phyloP scores from a whole-genome alignment of 2,329 filamentous ascomycete species.

The Claviceps lovelessii region DNA sequence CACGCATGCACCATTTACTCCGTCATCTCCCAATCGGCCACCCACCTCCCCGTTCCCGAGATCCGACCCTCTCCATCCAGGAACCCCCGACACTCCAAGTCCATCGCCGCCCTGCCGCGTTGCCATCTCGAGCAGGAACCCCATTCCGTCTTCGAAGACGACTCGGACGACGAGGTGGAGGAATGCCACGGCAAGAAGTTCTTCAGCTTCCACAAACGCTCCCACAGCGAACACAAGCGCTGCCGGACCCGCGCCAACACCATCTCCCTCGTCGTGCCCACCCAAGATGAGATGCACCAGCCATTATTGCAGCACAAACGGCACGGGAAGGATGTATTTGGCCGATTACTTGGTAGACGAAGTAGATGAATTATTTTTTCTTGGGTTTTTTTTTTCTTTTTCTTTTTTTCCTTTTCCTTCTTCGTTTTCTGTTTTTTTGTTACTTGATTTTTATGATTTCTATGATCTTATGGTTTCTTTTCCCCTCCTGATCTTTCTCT shows the following conservation, averaged over 20 bases:
- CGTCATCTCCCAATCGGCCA: constrained; percentile 12
- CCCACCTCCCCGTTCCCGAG: constrained; percentile 9
- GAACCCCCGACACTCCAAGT: constrained; percentile 15
- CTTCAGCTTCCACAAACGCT: constrained; percentile 28
- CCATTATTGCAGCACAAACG: constrained; percentile 12
- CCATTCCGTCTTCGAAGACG: constrained; percentile 31
- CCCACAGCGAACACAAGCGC: constrained; percentile 18
- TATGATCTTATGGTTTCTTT: no score
- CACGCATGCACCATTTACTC: constrained; percentile 9
- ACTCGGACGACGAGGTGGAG: constrained; percentile 27
- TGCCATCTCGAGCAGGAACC: constrained; percentile 14
- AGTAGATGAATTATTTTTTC: constrained; percentile 7
- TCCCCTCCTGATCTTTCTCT: no score
- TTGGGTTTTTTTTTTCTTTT: no score
- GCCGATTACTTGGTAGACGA: constrained; percentile 23
- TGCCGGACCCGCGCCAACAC: constrained; percentile 1
- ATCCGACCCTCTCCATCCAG: constrained; percentile 8
- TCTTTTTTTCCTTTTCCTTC: not conserved
- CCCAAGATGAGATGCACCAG: not conserved
- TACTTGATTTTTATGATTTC: not conserved
- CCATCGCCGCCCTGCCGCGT: constrained; percentile 10
- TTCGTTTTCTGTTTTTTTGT: not conserved
- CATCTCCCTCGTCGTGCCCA: not conserved
- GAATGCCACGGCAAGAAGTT: constrained; percentile 15
- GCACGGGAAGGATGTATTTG: constrained; percentile 21